These are phyloP conservation scores for Tephrocybe rancida DNA, from an alignment of 768 basidiomycete species.

Conservation along the genomic window DNA sequence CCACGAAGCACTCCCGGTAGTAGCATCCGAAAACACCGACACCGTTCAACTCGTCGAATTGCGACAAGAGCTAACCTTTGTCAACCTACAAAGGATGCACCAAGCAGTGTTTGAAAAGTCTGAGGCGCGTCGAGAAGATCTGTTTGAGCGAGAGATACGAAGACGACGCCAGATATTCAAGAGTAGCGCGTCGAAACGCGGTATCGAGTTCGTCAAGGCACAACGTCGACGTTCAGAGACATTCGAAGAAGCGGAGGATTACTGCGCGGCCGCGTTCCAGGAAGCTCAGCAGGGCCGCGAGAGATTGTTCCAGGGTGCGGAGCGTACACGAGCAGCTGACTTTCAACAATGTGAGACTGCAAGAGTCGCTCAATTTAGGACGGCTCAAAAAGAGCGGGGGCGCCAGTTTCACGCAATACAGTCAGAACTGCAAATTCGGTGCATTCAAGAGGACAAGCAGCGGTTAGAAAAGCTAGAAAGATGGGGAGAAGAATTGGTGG, in stretches of 20 bases:
- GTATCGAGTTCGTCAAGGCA: background rate
- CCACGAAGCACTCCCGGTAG: too few species aligned
- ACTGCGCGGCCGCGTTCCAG: background rate
- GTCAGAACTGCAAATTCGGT: background rate
- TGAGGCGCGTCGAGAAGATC: slow-evolving; percentile 3
- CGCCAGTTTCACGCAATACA: background rate
- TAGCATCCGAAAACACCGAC: background rate
- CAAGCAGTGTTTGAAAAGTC: slow-evolving; percentile 2
- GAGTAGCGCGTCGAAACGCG: slow-evolving; percentile 5
- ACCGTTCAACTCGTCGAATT: background rate
- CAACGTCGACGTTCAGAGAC: background rate
- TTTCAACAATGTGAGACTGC: background rate
- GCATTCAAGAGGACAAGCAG: slow-evolving; percentile 1
- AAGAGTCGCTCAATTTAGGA: background rate
- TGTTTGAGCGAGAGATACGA: slow-evolving; percentile 1
- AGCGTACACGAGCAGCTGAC: background rate
- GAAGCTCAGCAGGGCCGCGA: background rate
- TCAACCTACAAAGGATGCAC: background rate
- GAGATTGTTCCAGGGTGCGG: background rate
- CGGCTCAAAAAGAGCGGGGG: background rate
- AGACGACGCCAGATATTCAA: slow-evolving; percentile 6
- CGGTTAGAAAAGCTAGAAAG: background rate
- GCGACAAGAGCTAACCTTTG: background rate
- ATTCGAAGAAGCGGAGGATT: slow-evolving; percentile 5
- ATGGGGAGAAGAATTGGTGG: slow-evolving; percentile 2